Percentiles rank a stretch among this genome's conserved stretches.
These are phyloP conservation scores for Solanum commersonii DNA, from an alignment of 257 asterid species.

Conservation along the genomic window DNA sequence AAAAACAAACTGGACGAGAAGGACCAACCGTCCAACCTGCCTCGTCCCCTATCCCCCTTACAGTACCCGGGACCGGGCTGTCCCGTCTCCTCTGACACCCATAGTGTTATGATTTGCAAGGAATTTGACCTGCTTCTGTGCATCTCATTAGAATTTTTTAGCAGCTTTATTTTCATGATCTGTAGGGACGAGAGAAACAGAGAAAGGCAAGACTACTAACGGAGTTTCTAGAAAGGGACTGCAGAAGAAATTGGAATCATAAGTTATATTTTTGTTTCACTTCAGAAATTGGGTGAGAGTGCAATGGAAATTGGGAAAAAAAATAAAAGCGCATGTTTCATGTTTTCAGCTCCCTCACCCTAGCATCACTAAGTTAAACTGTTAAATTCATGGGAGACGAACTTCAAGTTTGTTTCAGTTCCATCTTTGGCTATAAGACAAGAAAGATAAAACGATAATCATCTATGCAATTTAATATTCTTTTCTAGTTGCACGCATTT, in stretches of 20 bases:
- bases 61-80: neutral
- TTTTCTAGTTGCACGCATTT: neutral
- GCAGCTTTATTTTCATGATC: neutral
- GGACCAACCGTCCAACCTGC: neutral
- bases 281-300: neutral
- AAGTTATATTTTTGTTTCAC: neutral
- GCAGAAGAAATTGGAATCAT: neutral
- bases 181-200: neutral
- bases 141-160: neutral
- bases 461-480: neutral
- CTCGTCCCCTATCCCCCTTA: neutral
- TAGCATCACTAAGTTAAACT: neutral
- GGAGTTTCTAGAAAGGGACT: neutral
- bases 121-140: neutral
- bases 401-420: neutral
- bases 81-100: neutral
- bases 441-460: neutral
- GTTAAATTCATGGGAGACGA: neutral
- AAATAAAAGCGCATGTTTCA: neutral
- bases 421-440: neutral
- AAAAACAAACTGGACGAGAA: neutral
- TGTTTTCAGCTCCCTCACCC: neutral
- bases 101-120: neutral
- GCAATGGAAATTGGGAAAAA: neutral
- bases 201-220: neutral